These are phyloP conservation scores for Escallonia rubra DNA, from an alignment of 129 eudicot species.

Conservation along the genomic window DNA sequence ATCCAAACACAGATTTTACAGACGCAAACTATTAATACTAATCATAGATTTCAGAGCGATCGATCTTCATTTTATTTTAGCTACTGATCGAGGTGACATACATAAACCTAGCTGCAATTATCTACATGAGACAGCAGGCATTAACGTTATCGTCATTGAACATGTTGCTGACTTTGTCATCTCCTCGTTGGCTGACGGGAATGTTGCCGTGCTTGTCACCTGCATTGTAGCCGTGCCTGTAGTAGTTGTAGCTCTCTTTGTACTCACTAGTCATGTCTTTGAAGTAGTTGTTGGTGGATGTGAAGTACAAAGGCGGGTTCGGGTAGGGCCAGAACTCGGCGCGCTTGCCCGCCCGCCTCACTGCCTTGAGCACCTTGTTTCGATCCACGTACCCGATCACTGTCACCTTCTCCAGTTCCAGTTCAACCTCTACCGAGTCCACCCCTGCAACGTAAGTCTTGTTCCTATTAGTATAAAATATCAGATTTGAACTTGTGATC, in stretches of 20 bases:
- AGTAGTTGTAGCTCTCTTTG: constrained; percentile 88
- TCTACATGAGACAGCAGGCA: constrained; percentile 72
- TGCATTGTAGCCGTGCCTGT: constrained; percentile 83
- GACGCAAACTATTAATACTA: too few relatives aligned
- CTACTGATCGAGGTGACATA: too few relatives aligned
- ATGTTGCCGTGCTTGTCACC: constrained; percentile 72
- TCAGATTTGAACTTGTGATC: neutral
- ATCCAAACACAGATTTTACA: too few relatives aligned
- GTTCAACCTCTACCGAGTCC: constrained; percentile 80
- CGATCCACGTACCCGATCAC: constrained; percentile 86
- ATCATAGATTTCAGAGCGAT: too few relatives aligned
- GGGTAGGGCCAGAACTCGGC: constrained; percentile 97
- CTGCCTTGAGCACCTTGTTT: constrained; percentile 82
- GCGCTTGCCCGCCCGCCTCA: constrained; percentile 88
- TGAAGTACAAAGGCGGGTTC: constrained; percentile 80
- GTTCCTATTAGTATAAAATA: neutral
- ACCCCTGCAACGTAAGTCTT: constrained; percentile 33
- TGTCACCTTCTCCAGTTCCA: constrained; percentile 81
- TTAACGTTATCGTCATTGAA: constrained; percentile 91
- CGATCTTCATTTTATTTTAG: too few relatives aligned
- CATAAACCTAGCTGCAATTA: neutral
- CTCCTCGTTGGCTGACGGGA: constrained; percentile 72
- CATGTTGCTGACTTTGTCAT: constrained; percentile 92
- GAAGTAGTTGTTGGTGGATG: constrained; percentile 55
- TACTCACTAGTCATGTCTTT: constrained; percentile 67